These are phyloP conservation scores for Exophiala calicioides DNA, from an alignment of 2,329 filamentous ascomycete genomes.

Conservation along the genomic window DNA sequence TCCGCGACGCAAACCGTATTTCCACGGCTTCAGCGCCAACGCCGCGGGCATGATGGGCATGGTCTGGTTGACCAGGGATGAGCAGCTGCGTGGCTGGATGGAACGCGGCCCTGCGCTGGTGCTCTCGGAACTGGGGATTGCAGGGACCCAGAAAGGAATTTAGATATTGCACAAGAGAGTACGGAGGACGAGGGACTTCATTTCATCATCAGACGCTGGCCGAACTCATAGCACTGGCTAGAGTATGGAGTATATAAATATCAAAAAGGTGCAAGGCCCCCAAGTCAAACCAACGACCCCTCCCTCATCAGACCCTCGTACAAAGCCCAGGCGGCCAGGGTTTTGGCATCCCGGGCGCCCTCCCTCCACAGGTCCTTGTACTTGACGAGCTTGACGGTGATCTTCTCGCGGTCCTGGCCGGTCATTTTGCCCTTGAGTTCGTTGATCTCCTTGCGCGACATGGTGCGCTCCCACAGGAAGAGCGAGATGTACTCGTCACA, in stretches of 20 bases:
- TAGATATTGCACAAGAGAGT: too few species aligned
- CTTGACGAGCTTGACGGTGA: constrained; percentile 57
- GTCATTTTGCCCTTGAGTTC: constrained; percentile 55
- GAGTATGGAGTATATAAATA: too few species aligned
- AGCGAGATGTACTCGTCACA: constrained; percentile 61
- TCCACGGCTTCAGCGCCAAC: constrained; percentile 10
- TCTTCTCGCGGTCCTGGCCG: constrained; percentile 59
- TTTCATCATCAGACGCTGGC: too few species aligned
- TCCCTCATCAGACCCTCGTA: constrained; percentile 55
- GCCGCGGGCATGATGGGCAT: constrained; percentile 15
- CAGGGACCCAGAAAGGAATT: too few species aligned
- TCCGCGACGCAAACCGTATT: constrained; percentile 1
- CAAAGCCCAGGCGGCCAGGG: constrained; percentile 55
- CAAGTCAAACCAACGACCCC: too few species aligned
- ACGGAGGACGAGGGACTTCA: too few species aligned
- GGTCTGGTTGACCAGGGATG: constrained; percentile 9
- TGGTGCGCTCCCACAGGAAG: constrained; percentile 56
- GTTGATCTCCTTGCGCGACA: constrained; percentile 51
- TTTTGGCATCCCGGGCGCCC: constrained; percentile 57
- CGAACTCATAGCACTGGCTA: too few species aligned
- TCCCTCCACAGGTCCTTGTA: constrained; percentile 56
- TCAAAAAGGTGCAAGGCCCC: too few species aligned
- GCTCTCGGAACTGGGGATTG: constrained; percentile 7
- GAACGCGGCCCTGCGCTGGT: constrained; percentile 3
- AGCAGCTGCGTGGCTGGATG: constrained; percentile 8